Conservation (phyloP, 2,329 filamentous ascomycete genomes). For the Eutypella sp. region DNA sequence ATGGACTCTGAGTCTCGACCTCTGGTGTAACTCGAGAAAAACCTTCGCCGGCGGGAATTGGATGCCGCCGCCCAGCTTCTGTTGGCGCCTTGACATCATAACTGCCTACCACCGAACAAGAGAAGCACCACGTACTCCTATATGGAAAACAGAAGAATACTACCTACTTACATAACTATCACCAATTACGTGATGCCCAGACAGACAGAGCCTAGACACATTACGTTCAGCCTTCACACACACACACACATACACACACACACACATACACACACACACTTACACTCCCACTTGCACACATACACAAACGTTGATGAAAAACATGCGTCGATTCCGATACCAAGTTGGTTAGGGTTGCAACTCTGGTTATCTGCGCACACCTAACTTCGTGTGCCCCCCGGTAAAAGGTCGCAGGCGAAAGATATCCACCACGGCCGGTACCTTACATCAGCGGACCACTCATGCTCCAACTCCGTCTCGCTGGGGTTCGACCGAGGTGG, state of each 20-base stretch:
- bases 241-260: background rate
- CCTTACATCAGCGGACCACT: slow-evolving; percentile 24
- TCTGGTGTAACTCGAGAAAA: background rate
- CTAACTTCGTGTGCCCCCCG: too few relatives aligned
- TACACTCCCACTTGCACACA: too few relatives aligned
- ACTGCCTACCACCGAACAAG: background rate
- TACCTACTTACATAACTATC: background rate
- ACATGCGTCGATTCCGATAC: too few relatives aligned
- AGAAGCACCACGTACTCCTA: background rate
- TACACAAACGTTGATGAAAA: too few relatives aligned
- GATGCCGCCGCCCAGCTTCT: background rate
- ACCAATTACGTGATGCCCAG: slow-evolving; percentile 8
- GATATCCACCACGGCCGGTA: slow-evolving; percentile 22
- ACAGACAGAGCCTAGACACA: too few relatives aligned
- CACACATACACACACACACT: too few relatives aligned
- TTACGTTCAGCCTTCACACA: slow-evolving; percentile 10
- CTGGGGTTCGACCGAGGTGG: slow-evolving; percentile 19
- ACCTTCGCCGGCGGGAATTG: background rate
- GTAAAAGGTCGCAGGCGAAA: too few relatives aligned
- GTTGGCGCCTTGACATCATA: slow-evolving; percentile 1
- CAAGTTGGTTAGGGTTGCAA: too few relatives aligned
- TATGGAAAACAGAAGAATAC: background rate
- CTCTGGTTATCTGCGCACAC: too few relatives aligned
- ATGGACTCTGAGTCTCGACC: background rate
- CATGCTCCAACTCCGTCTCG: slow-evolving; percentile 19